Base-by-base conservation (phyloP, 179 eudicot genomes). In the Beta lomatogona region DNA sequence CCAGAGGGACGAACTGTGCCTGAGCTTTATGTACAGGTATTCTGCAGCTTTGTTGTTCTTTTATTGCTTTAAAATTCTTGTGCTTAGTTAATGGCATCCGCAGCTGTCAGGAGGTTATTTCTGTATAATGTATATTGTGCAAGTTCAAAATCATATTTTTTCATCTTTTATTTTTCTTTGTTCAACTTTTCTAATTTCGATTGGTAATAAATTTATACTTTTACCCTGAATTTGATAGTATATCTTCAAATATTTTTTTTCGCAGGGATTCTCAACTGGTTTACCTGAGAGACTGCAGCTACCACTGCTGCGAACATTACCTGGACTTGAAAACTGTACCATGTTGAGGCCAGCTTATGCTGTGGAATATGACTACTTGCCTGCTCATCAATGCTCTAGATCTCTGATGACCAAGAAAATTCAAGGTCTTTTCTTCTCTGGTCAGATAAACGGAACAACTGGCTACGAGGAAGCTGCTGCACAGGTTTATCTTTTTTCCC, bases 401-500 rank as follows among this genome's bases (percentile, higher is more conserved):
- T 92, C 99, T 81, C 91, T 96, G 67, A 96, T 96, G 99, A 96
- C 99, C 61, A 96, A 96, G 87, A 96, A 87, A 86, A 86, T 96
- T 78, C 96, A 91, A 82, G 99, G 99, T 21, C 97, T 96, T 80
- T 96, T 96, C 88, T 94, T 96, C 89, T 96, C 99, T 84, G 99
- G 99, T 83, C 99, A 96, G 86, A 94, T 96, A 75, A 96, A 96
- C 83, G 99, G 99, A 79, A 96, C 99, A 82, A 96, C 99, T 53
- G 99, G 99, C 79, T 96, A 96, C 67, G 99, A 96, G 88, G 99
- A 96, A 90, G 99, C 99, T 82, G 98, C 99, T 76, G 94, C 99
- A 8, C 99, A 96, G 99, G 99, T 96, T 61, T 78, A 80, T 41
- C 54, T 12, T 70, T 53, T 69, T 46, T 45, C 53, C 13, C 53